These are phyloP conservation scores for Naganishia liquefaciens DNA, from an alignment of 1,284 basidiomycete species.

Conservation along the genomic window DNA sequence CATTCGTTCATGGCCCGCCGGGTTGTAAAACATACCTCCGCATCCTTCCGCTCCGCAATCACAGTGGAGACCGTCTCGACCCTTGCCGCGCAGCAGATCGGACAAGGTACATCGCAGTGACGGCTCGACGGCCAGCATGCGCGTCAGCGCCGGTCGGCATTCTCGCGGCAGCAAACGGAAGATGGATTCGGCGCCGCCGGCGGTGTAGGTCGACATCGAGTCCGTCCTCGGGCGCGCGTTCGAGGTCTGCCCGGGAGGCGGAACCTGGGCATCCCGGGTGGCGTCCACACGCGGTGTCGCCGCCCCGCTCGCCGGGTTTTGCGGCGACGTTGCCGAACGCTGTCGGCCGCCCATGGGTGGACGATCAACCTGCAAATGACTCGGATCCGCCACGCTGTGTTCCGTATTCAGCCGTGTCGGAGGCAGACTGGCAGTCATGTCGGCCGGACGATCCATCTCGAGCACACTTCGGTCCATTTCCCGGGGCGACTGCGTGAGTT, in stretches of 20 bases:
- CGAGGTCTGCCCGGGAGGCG: constrained; percentile 37
- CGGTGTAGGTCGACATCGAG: constrained; percentile 69
- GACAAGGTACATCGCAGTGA: constrained; percentile 85
- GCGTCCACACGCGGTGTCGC: constrained; percentile 5
- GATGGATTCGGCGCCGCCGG: constrained; percentile 89
- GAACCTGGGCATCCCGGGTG: constrained; percentile 29
- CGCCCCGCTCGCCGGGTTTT: not conserved
- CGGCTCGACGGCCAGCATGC: constrained; percentile 93
- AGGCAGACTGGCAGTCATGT: constrained; percentile 64
- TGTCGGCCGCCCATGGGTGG: constrained; percentile 10
- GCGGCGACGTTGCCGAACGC: constrained; percentile 31
- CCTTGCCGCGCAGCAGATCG: constrained; percentile 82
- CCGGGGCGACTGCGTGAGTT: constrained; percentile 38
- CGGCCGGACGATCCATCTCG: constrained; percentile 67
- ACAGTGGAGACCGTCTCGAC: constrained; percentile 75
- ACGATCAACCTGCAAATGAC: constrained; percentile 4
- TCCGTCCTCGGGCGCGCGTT: constrained; percentile 62
- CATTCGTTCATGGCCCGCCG: constrained; percentile 41
- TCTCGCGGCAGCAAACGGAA: constrained; percentile 96
- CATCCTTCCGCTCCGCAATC: constrained; percentile 63
- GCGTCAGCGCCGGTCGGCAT: constrained; percentile 78
- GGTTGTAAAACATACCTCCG: constrained; percentile 54
- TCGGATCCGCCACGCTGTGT: constrained; percentile 1
- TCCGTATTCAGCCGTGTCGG: constrained; percentile 41
- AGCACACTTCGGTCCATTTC: constrained; percentile 65